Base-by-base conservation (phyloP, 1,284 basidiomycete genomes). In the Kalmanozyma brasiliensis region DNA sequence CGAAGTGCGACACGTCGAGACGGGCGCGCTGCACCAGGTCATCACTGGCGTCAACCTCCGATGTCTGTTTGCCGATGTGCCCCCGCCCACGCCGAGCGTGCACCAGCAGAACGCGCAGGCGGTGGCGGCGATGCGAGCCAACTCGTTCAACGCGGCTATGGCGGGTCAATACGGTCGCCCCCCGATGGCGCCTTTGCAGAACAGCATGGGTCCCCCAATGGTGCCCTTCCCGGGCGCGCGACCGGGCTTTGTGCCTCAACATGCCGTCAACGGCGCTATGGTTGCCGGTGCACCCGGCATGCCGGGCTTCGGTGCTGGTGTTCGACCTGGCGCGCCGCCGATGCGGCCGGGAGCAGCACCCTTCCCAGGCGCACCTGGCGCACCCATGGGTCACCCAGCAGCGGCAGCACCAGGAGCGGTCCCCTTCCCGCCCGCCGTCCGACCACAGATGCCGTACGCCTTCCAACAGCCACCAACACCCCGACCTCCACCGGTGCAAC, bases 1-100 rank as follows among this genome's bases (percentile, higher is more conserved):
- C 77, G 96, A 99, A 83, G 91, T 99, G 45, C 90, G 94, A 38
- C 92, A 98, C 80, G 94, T 98, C 63, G 92, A 96, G 81, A 93
- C 91, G 4, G 94, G 95, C 8, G 85, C 89, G 30, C 87, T 98
- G 81, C 90, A 93, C 23, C 96, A 98, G 85, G 91, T 98, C 77
- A 96, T 98, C 63, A 93, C 95, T 68, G 81, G 77, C 30, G 73
- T 79, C 57, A 80, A 81, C 35, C 60, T 82, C 45, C 89, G 91
- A 13, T 88, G 94, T 56, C 85, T 98, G 26, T 98, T 97, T 79
- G 91, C 94, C 49, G 95, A 98, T 82, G 91, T 92, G 8, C 93
- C 94, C 0, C 90, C 94, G 1, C 93, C 93, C 9, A 70, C 80
- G 19, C n/a, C 67, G 32, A 55, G 51, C 41, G 48, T 63, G 29